Base-by-base conservation (phyloP, 495 filamentous ascomycete species). In the Delitschia confertaspora region DNA sequence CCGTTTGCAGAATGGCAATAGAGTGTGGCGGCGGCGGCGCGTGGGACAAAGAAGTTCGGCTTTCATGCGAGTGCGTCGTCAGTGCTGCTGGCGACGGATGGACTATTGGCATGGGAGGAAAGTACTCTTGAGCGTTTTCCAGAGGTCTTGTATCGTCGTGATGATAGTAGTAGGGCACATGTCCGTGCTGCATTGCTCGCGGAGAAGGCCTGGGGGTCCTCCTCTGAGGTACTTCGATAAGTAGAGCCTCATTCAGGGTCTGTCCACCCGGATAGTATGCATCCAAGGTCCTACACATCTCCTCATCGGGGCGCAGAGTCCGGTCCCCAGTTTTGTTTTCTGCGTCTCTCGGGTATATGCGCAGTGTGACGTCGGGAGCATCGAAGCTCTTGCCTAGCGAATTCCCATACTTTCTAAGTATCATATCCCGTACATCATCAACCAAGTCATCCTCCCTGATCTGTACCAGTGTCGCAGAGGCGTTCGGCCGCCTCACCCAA, bases 381-480 rank as follows among this genome's bases (percentile, higher is more conserved):
- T 98, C 91, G 55, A 86, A 95, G 18, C 69, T 82, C 55, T 76
- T 78, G 6, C 89, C 93, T 21, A 98, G 67, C 6, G 88, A 89
- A 63, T 98, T 98, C 37, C 75, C 78, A 60, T 95, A 98, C 66
- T 95, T 96, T 51, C 75, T 76, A 51, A 98, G 67, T 19, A 96
- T 88, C 73, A 88, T 75, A 53, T 95, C 93, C 42, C 88, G 79
- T 38, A 93, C 80, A 66, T 95, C 93, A 57, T 98, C 91, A 14
- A 96, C 91, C 63, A 98, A 61, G 54, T 93, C 85, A 57, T 94
- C 86, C 56, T 89, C 83, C 45, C 76, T 70, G 50, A 93, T 83
- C 33, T 82, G 78, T 27, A 98, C 82, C 51, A 88, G 66, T 18
- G 91, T 98, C 42, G 91, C 79, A 29, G 88, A 95, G 30, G 76